Evolutionary conservation across 331 rosid species (phyloP).

Genomic region (Saraca asoca): DNA sequence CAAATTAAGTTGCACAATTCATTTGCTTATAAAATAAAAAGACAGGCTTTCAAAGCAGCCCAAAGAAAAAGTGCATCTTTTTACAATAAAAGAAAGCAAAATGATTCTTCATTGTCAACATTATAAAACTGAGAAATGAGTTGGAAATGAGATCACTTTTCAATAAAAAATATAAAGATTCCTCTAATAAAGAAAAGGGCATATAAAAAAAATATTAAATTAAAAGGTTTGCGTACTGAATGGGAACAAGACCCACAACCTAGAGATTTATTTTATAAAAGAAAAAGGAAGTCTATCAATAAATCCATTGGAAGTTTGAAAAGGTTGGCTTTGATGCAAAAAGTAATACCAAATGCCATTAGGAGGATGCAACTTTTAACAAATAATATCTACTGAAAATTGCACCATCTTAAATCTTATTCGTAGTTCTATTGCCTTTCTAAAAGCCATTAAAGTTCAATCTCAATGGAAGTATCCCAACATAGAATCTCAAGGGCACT

Average conservation of each 20-base stretch:
- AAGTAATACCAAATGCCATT: conserved; percentile 44
- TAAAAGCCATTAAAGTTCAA: conserved; percentile 16
- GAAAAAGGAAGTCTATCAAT: conserved; percentile 40
- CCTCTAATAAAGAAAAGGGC: conserved; percentile 42
- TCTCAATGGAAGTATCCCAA: conserved; percentile 27
- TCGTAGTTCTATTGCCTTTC: conserved; percentile 23
- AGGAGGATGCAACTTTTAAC: conserved; percentile 37
- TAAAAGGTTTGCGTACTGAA: conserved; percentile 34
- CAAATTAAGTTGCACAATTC: no score
- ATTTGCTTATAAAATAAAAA: not conserved
- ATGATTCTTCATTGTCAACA: conserved; percentile 43
- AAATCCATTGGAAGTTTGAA: conserved; percentile 48
- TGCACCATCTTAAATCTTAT: conserved; percentile 20
- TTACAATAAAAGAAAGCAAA: conserved; percentile 36
- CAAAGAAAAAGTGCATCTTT: conserved; percentile 39
- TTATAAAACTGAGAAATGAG: conserved; percentile 40
- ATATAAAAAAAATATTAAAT: conserved; percentile 17
- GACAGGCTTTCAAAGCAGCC: conserved; percentile 35
- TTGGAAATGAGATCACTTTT: conserved; percentile 44
- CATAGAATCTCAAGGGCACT: conserved; percentile 34
- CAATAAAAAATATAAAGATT: conserved; percentile 41
- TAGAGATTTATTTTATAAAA: conserved; percentile 19
- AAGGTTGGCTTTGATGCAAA: conserved; percentile 54
- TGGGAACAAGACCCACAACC: conserved; percentile 42
- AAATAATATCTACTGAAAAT: conserved; percentile 32